Evolutionary conservation across 2,329 filamentous ascomycete species (phyloP).

Genomic region (Penicillium digitatum): DNA sequence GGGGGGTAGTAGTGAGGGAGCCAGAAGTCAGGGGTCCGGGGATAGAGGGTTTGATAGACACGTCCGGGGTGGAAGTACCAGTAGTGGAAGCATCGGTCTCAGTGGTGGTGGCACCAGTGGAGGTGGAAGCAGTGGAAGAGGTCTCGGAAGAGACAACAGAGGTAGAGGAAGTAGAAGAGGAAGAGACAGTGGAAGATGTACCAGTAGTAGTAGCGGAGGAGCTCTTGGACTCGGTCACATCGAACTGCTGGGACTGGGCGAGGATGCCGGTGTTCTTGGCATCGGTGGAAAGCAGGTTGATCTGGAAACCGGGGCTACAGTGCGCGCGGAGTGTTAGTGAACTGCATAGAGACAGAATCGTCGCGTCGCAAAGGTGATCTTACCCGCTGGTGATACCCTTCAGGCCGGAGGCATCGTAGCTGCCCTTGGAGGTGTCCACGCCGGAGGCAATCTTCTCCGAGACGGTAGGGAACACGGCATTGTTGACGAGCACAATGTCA

Average conservation of each 20-base stretch:
- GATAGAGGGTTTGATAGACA: neutral
- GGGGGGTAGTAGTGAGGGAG: neutral
- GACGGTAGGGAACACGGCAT: constrained; percentile 34
- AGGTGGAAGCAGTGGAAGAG: constrained; percentile 8
- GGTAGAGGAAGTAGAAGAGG: constrained; percentile 12
- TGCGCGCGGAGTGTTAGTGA: constrained; percentile 5
- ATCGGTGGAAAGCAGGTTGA: constrained; percentile 38
- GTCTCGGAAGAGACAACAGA: constrained; percentile 9
- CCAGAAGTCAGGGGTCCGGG: neutral
- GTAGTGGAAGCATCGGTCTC: constrained; percentile 9
- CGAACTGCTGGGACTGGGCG: constrained; percentile 39
- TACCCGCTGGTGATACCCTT: constrained; percentile 26
- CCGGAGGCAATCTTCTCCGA: constrained; percentile 33
- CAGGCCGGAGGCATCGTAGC: constrained; percentile 35
- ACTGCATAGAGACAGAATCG: too few species aligned
- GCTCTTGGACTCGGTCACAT: constrained; percentile 22
- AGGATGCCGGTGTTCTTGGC: constrained; percentile 40
- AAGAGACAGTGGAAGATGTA: constrained; percentile 12
- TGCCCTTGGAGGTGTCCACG: constrained; percentile 36
- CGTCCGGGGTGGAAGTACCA: constrained; percentile 8
- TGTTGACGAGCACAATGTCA: constrained; percentile 42
- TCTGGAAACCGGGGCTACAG: constrained; percentile 36
- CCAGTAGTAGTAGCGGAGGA: constrained; percentile 17
- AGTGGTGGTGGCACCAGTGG: constrained; percentile 7
- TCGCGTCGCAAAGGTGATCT: neutral